Evolutionary conservation across 2,329 filamentous ascomycete genomes (phyloP).

Genomic region (Chaetomium olivaceum): DNA sequence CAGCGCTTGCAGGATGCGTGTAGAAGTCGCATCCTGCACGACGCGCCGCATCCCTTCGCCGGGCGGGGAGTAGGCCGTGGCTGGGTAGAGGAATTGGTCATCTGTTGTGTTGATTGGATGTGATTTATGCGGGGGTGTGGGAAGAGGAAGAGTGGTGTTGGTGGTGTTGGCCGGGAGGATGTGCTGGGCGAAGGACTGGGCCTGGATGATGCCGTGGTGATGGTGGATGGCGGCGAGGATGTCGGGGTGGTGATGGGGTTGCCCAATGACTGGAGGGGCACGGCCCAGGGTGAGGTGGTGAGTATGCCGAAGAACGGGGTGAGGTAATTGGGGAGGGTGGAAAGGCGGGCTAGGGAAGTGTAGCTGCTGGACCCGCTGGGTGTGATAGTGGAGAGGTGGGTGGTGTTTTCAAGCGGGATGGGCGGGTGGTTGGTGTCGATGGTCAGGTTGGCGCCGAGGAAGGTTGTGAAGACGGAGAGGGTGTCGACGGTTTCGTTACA

Average conservation of each 20-base stretch:
- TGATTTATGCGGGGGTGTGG: too few relatives aligned
- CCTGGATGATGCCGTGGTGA: constrained; percentile 7
- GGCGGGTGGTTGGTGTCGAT: constrained; percentile 1
- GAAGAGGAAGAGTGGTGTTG: neutral
- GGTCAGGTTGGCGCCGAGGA: neutral
- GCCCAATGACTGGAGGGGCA: constrained; percentile 1
- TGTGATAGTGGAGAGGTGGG: neutral
- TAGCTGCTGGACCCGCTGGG: neutral
- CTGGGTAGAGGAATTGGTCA: neutral
- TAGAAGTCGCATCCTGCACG: neutral
- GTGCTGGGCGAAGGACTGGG: neutral
- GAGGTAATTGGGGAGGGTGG: neutral
- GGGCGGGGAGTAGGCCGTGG: neutral
- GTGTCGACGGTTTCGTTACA: constrained; percentile 9
- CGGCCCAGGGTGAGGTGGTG: constrained; percentile 4
- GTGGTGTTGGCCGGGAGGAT: neutral
- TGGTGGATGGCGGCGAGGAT: neutral
- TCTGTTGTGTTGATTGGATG: neutral
- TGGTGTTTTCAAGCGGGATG: neutral
- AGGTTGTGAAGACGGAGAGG: neutral
- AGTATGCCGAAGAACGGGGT: constrained; percentile 6
- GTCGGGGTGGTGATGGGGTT: neutral
- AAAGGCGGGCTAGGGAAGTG: neutral
- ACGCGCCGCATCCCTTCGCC: neutral
- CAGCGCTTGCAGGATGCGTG: constrained; percentile 7